Base-by-base conservation (phyloP, 345 rosid genomes). In the Eucalyptus albens region DNA sequence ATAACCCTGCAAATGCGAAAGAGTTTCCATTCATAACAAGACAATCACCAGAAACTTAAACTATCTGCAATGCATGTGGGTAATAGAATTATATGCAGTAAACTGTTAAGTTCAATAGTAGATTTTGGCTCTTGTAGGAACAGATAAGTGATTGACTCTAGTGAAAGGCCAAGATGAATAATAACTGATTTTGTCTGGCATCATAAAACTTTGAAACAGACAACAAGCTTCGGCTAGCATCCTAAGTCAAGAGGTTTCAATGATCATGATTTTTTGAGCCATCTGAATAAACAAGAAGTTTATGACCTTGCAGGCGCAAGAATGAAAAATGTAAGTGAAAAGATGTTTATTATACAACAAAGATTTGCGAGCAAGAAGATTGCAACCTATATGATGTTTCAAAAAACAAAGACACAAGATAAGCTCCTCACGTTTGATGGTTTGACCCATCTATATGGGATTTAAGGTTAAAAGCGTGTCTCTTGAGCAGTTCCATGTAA, bases 401-500 rank as follows among this genome's bases (percentile, higher is more conserved):
- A 88, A 37, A 31, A 47, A 37, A 50, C 31, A 26, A 53, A 62
- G 37, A 89, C 49, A 49, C 40, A 85, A 50, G 50, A 89, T 45
- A 29, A 50, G 60, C 55, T 86, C 92, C 99, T 94, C 91, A 98
- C 99, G 90, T 93, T 3, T 92, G 92, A 91, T 92, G 93, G 87
- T 96, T 94, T 69, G 94, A 93, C 15, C 94, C 93, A 77, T 47
- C 92, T 50, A 94, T 91, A 87, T 94, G 97, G 88, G 92, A 93
- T 88, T 93, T 93, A 69, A 95, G 92, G 11, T 90, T 77, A 91
- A 96, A 95, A 53, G 93, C 96, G 77, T 96, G 92, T 90, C 99
- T 94, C 91, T 93, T 96, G 56, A 96, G 93, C 24, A 98, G 97
- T 91, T 98, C 99, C 94, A 96, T 65, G 91, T 96, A 97, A 53